phyloP scores from a whole-genome alignment of 352 stramenopile species.

The Pythium coloratum region DNA sequence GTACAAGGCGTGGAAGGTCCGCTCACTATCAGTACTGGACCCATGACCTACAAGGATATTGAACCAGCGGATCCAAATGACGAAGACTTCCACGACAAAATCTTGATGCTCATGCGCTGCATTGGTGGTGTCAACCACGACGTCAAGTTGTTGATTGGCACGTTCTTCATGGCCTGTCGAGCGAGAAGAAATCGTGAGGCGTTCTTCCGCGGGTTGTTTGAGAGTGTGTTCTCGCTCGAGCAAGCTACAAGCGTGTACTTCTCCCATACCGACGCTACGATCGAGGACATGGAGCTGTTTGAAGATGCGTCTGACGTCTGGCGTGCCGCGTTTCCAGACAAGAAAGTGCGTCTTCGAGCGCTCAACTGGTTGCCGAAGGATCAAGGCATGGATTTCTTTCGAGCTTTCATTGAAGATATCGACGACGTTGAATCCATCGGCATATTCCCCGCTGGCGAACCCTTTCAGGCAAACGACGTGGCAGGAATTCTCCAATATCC shows the following conservation, averaged over 20 bases:
- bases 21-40: neutral
- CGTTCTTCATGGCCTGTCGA: neutral
- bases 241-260: neutral
- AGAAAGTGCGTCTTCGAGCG: neutral
- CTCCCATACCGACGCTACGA: neutral
- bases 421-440: neutral
- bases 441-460: neutral
- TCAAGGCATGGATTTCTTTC: neutral
- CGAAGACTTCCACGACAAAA: neutral
- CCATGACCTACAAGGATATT: neutral
- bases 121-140: neutral
- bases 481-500: neutral
- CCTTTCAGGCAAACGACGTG: neutral
- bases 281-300: neutral
- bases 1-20: neutral
- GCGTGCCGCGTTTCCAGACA: neutral
- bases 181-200: neutral
- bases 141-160: neutral
- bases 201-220: neutral
- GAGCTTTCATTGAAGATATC: neutral
- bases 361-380: neutral
- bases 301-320: neutral
- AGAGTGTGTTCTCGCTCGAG: neutral
- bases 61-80: neutral
- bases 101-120: neutral